Evolutionary conservation across 2,329 filamentous ascomycete genomes (phyloP), one percentile per base, ranked within the genome.

Genomic region (Magnaporthiopsis incrustans): DNA sequence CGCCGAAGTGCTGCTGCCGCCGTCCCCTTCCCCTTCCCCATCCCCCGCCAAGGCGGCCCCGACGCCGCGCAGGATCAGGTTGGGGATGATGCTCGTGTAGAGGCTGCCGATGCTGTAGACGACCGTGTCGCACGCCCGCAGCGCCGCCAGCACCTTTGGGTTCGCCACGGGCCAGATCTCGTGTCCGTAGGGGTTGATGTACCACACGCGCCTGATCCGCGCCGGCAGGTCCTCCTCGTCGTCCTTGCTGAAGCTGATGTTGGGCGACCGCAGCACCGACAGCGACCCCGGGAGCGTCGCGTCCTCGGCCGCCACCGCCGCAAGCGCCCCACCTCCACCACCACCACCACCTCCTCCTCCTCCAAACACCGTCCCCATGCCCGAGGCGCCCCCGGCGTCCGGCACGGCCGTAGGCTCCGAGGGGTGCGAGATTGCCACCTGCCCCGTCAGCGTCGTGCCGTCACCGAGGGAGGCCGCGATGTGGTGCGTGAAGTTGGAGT

Each of bases 181-280:
- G 73, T 97, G 92, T n/a, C 94, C 94, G 74, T 97, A 98, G 0
- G 94, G 94, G 72, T 97, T 98, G 78, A 98, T 98, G 78, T 98
- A 98, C 92, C 92, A 98, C 38, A 98, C 82, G 2, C 93, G 80
- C 64, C 88, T 81, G 69, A 98, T 96, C 33, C 91, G 83, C 0
- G 89, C 83, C 0, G 91, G 84, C 1, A 98, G 80, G 64, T 94
- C 90, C 66, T 90, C 86, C 67, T 92, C 88, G 56, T 85, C 81
- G 71, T 80, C 76, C 77, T 98, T 98, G 71, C 84, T 89, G 73
- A 97, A 96, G 5, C 82, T 80, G 66, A 97, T 92, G 67, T 96
- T 91, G 62, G 89, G 91, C 65, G 89, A 87, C 8, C 93, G 84
- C 1, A 98, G 81, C 0, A 86, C 89, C 0, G 92, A 91, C 0